These are phyloP conservation scores for Boechera divaricarpa DNA, from an alignment of 345 rosid genomes.

Conservation along the genomic window DNA sequence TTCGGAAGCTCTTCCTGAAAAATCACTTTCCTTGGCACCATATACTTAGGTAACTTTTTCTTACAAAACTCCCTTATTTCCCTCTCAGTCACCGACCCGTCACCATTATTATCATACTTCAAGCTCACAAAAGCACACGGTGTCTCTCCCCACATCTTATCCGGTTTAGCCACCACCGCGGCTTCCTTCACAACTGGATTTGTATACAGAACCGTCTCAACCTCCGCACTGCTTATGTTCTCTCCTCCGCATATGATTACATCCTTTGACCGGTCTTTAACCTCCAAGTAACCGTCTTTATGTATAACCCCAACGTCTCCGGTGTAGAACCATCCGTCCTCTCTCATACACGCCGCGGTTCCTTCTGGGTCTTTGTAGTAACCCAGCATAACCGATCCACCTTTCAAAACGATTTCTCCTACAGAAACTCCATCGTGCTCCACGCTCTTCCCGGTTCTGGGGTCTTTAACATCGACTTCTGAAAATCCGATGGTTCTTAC, in stretches of 20 bases:
- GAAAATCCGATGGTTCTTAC: conserved; percentile 48
- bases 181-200: conserved; percentile 67
- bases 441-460: conserved; percentile 51
- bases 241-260: conserved; percentile 72
- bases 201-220: conserved; percentile 61
- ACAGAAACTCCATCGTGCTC: conserved; percentile 53
- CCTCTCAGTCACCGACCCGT: conserved; percentile 41
- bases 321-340: conserved; percentile 63
- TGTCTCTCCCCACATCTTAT: conserved; percentile 71
- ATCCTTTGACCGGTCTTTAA: conserved; percentile 69
- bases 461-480: conserved; percentile 55
- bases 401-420: conserved; percentile 64
- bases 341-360: conserved; percentile 50
- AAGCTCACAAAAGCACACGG: conserved; percentile 74
- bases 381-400: conserved; percentile 65
- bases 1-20: conserved; percentile 63
- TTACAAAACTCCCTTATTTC: conserved; percentile 63
- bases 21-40: conserved; percentile 67
- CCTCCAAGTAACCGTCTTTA: conserved; percentile 63
- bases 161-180: conserved; percentile 68
- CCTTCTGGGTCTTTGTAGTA: conserved; percentile 61
- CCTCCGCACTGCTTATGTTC: conserved; percentile 61
- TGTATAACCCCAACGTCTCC: conserved; percentile 74
- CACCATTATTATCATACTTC: conserved; percentile 40
- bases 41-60: conserved; percentile 56